Evolutionary conservation across 2,329 filamentous ascomycete genomes (phyloP), one percentile per base, ranked within the genome.

Genomic region (Trichoderma aggressivum): DNA sequence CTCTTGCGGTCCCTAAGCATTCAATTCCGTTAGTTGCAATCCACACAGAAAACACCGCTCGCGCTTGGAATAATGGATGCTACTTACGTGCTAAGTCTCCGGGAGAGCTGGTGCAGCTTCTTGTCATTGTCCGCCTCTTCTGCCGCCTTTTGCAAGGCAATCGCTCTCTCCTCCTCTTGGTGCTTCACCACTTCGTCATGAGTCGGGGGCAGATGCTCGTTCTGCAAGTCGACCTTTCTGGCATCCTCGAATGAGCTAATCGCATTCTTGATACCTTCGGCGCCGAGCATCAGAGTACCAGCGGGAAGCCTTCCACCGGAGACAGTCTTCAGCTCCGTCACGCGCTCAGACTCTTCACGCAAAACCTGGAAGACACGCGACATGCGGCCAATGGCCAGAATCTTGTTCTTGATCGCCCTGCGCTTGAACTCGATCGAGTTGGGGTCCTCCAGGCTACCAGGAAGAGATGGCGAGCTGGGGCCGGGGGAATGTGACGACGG

Each of bases 361-460:
- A 99, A 84, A 64, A 99, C 96, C 81, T 99, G 96, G 91, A 99
- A 99, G 73, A 99, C 96, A 77, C 96, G 93, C 47, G 96, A 98
- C 74, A 99, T 87, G 76, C 96, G 93, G 34, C 96, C 96, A 78
- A 99, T 99, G 72, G 96, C 96, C 77, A 99, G 85, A 79, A 99
- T 98, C 87, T 99, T 99, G 90, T 99, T 99, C 88, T 98, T 98
- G 88, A 99, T 97, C 4, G 94, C 94, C 59, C 94, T 91, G 78
- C 96, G 89, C 87, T 98, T 98, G 86, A 92, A 95, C 80, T 99
- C 96, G 77, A 91, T 93, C 66, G 92, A 94, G 64, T 97, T 94
- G 14, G 92, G 90, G 77, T 98, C 95, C 78, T 85, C 81, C 74
- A 73, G 14, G 61, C 82, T 79, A 11, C 82, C 80, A 4, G 84